Evolutionary conservation across 805 yeast genomes (phyloP).

Genomic region (Blastobotrys robertii): DNA sequence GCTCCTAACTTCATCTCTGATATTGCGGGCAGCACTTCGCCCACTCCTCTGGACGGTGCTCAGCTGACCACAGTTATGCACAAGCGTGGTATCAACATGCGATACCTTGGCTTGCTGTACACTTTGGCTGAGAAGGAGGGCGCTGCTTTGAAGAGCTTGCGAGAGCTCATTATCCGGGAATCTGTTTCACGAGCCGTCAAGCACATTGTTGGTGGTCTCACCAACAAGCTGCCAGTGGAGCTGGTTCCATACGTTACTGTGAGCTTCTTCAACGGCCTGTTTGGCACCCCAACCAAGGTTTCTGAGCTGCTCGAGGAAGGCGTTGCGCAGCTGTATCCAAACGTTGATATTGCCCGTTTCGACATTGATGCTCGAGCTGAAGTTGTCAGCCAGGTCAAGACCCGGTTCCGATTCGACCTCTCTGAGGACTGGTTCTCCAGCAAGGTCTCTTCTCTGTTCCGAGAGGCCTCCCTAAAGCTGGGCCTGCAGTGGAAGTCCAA

Average conservation of each 20-base stretch:
- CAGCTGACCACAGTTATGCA: slow-evolving; percentile 66
- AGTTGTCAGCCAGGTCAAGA: slow-evolving; percentile 42
- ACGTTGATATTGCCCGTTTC: slow-evolving; percentile 7
- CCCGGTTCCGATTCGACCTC: slow-evolving; percentile 56
- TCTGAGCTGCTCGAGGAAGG: slow-evolving; percentile 30
- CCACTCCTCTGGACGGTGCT: slow-evolving; percentile 71
- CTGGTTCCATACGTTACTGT: slow-evolving; percentile 52
- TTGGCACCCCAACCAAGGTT: background rate
- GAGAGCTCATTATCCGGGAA: slow-evolving; percentile 51
- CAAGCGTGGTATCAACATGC: slow-evolving; percentile 73
- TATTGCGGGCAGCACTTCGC: slow-evolving; percentile 37
- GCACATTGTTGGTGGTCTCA: slow-evolving; percentile 50
- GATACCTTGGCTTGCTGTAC: slow-evolving; percentile 70
- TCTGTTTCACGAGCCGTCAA: slow-evolving; percentile 74
- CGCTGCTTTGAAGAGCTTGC: slow-evolving; percentile 31
- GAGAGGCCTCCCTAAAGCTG: slow-evolving; percentile 63
- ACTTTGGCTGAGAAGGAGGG: slow-evolving; percentile 26
- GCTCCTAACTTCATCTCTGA: slow-evolving; percentile 55
- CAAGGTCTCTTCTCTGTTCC: slow-evolving; percentile 38
- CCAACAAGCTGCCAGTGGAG: slow-evolving; percentile 39
- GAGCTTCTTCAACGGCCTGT: slow-evolving; percentile 50
- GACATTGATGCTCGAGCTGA: slow-evolving; percentile 29
- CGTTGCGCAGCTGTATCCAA: slow-evolving; percentile 33
- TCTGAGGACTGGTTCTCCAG: slow-evolving; percentile 38
- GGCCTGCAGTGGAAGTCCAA: slow-evolving; percentile 78